Base-by-base conservation (phyloP, 768 basidiomycete species). In the Lactifluus volemus region DNA sequence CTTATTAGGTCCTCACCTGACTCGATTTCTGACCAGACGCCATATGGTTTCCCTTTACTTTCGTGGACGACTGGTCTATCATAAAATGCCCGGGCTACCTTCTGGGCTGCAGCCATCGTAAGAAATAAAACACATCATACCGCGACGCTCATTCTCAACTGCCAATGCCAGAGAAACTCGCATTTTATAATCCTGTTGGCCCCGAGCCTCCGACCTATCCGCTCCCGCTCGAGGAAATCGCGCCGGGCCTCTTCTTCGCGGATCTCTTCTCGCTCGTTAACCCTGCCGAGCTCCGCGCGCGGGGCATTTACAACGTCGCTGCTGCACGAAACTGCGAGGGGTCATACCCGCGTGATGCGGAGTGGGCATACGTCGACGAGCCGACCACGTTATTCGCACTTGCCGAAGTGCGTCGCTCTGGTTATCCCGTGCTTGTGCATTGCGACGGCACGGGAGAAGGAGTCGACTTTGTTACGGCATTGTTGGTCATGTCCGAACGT, bases 221-320 rank as follows among this genome's bases (percentile, higher is more conserved):
- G 21, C 45, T 6, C 32, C 61, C 61, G 5, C 61, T 52, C 5
- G 56, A 63, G 36, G 52, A 63, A 21, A 49, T 63, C 32, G 61
- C 41, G 6, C 51, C 61, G 3, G 32, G 61, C 1, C 56, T 63
- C 25, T 63, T 52, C 21, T 63, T 63, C 34, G 61, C 61, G 9
- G 61, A 63, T 51, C 45, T 63, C 32, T 63, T 63, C 48, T 63
- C 56, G 2, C 61, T 63, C 14, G 61, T 63, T 17, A 58, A 58
- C 41, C 34, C 61, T 1, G 32, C 56, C 5, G 57, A 49, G 34
- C 61, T 63, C 15, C 41, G n/a, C 15, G 47, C 39, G 6, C 51
- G 45, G 0, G 61, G 52, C 30, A 63, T 58, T 30, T 63, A 63
- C n/a, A 53, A 63, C 41, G 29, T 63, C 48, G 61, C 57, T 14